These are phyloP conservation scores for Lentinula boryana DNA, from an alignment of 768 basidiomycete species.

Conservation along the genomic window DNA sequence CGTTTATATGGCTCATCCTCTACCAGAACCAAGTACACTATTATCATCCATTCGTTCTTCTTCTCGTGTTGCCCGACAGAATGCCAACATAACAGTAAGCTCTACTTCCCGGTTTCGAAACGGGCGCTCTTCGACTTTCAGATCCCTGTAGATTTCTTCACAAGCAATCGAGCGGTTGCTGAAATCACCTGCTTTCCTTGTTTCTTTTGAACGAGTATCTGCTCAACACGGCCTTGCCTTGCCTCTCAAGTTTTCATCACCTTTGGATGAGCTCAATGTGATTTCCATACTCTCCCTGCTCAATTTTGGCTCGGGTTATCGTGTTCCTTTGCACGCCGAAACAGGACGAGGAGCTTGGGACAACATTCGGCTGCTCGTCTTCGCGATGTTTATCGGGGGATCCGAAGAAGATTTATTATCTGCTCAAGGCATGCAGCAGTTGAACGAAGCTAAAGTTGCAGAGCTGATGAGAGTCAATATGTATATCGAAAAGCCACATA, in stretches of 20 bases:
- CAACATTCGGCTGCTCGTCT: slow-evolving; percentile 67
- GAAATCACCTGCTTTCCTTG: slow-evolving; percentile 55
- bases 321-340: slow-evolving; percentile 61
- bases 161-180: slow-evolving; percentile 57
- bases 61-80: slow-evolving; percentile 38
- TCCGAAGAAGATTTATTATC: slow-evolving; percentile 48
- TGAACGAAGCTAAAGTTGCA: slow-evolving; percentile 55
- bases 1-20: background rate
- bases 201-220: slow-evolving; percentile 58
- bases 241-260: slow-evolving; percentile 74
- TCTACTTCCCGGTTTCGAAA: background rate
- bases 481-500: slow-evolving; percentile 67
- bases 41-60: slow-evolving; percentile 46
- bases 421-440: slow-evolving; percentile 55
- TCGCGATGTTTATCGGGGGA: slow-evolving; percentile 64
- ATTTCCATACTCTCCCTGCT: slow-evolving; percentile 73
- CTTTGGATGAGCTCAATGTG: slow-evolving; percentile 73
- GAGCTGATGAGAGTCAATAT: slow-evolving; percentile 67
- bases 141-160: slow-evolving; percentile 42
- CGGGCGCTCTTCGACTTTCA: background rate
- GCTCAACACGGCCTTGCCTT: slow-evolving; percentile 63
- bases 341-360: slow-evolving; percentile 83
- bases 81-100: slow-evolving; percentile 48
- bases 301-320: slow-evolving; percentile 82
- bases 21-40: slow-evolving; percentile 39